Conservation (phyloP, 106 monocot species). For the Ottelia alismoides region DNA sequence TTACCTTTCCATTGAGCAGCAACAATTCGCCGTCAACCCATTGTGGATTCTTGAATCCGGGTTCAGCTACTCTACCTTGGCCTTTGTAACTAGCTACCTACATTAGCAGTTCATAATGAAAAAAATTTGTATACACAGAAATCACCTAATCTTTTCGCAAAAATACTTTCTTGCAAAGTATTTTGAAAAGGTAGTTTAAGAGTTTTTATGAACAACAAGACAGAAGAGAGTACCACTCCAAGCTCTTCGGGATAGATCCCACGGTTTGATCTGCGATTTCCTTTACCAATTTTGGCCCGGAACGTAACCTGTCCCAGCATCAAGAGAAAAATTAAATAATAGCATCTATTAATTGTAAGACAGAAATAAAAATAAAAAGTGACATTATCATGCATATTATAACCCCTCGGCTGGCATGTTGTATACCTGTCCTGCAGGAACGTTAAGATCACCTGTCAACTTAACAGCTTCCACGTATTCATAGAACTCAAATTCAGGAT, state of each 20-base stretch:
- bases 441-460: conserved; percentile 57
- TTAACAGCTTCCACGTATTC: conserved; percentile 95
- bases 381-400: neutral
- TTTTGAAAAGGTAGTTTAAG: no score
- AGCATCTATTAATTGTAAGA: no score
- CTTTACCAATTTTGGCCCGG: conserved; percentile 90
- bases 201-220: no score
- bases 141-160: neutral
- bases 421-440: conserved; percentile 77
- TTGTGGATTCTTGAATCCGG: conserved; percentile 63
- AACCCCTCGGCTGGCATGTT: no score
- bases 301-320: conserved; percentile 92
- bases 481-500: conserved; percentile 57
- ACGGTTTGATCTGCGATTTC: conserved; percentile 37
- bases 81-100: conserved; percentile 91
- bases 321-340: no score
- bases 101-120: neutral
- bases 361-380: no score
- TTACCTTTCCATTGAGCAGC: conserved; percentile 86
- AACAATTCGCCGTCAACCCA: conserved; percentile 99
- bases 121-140: neutral
- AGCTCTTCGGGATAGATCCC: conserved; percentile 85
- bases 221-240: conserved; percentile 97
- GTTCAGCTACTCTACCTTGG: conserved; percentile 81
- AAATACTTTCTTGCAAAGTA: no score